These are phyloP conservation scores for Tylopilus intermedius DNA, from an alignment of 768 basidiomycete species.

Conservation along the genomic window DNA sequence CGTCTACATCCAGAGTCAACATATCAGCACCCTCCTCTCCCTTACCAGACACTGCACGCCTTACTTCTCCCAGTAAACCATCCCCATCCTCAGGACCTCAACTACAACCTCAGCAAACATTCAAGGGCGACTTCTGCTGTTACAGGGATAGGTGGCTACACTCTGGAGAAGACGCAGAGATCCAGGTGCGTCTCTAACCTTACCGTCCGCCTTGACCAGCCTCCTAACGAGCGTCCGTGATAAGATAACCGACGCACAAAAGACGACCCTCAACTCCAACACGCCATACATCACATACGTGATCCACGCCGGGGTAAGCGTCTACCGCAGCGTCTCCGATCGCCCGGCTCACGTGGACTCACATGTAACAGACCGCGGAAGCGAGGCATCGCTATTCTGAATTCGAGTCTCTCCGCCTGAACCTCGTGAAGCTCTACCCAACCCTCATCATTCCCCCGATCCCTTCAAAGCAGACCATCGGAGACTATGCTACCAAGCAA, in stretches of 20 bases:
- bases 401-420: constrained; percentile 87
- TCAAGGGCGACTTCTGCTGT: constrained; percentile 78
- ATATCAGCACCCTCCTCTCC: constrained; percentile 56
- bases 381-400: constrained; percentile 93
- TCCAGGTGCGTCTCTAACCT: constrained; percentile 48
- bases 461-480: constrained; percentile 91
- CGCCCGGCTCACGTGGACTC: constrained; percentile 8
- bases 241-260: constrained; percentile 92
- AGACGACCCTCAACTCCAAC: constrained; percentile 84
- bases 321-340: constrained; percentile 2
- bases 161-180: constrained; percentile 77
- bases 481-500: constrained; percentile 96
- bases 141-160: constrained; percentile 71
- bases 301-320: constrained; percentile 76
- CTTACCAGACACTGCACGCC: constrained; percentile 37
- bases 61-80: constrained; percentile 44
- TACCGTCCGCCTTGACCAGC: neutral
- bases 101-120: constrained; percentile 45
- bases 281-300: constrained; percentile 94
- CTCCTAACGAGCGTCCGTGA: constrained; percentile 14
- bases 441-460: constrained; percentile 97
- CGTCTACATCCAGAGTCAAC: constrained; percentile 34
- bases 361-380: constrained; percentile 58
- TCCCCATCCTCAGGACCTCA: constrained; percentile 58
- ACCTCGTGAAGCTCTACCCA: constrained; percentile 84